These are phyloP conservation scores for Aspergillus thermomutatus DNA, from an alignment of 2,329 filamentous ascomycete genomes.

Conservation along the genomic window DNA sequence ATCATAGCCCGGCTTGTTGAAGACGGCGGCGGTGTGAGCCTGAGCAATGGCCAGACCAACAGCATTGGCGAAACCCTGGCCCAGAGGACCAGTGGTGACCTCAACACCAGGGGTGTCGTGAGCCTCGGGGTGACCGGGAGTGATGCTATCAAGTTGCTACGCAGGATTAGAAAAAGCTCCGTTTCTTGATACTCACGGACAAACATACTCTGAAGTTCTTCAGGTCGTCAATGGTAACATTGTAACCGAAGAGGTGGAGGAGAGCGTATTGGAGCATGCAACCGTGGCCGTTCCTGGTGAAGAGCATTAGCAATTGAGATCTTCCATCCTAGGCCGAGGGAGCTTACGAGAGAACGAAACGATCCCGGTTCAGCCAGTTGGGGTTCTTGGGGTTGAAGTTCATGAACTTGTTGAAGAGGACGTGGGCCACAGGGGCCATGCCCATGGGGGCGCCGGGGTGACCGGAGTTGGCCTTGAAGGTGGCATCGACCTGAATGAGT, in stretches of 20 bases:
- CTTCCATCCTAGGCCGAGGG: neutral
- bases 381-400: constrained; percentile 99
- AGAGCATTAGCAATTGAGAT: constrained; percentile 10
- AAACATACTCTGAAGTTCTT: constrained; percentile 89
- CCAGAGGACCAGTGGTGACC: constrained; percentile 96
- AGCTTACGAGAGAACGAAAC: constrained; percentile 97
- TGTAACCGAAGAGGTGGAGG: constrained; percentile 94
- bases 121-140: constrained; percentile 91
- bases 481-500: constrained; percentile 82
- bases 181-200: neutral
- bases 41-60: constrained; percentile 97
- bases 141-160: constrained; percentile 73
- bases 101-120: constrained; percentile 96
- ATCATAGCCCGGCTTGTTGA: constrained; percentile 95
- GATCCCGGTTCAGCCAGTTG: constrained; percentile 93
- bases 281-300: constrained; percentile 83
- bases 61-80: constrained; percentile 95
- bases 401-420: constrained; percentile 99
- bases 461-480: constrained; percentile 90
- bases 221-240: constrained; percentile 79
- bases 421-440: constrained; percentile 92
- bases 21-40: constrained; percentile 82
- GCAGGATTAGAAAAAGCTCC: constrained; percentile 4
- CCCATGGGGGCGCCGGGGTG: constrained; percentile 98
- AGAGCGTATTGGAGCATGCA: constrained; percentile 99